Evolutionary conservation across 306 rosid species (phyloP).

Genomic region (Pueraria montana): DNA sequence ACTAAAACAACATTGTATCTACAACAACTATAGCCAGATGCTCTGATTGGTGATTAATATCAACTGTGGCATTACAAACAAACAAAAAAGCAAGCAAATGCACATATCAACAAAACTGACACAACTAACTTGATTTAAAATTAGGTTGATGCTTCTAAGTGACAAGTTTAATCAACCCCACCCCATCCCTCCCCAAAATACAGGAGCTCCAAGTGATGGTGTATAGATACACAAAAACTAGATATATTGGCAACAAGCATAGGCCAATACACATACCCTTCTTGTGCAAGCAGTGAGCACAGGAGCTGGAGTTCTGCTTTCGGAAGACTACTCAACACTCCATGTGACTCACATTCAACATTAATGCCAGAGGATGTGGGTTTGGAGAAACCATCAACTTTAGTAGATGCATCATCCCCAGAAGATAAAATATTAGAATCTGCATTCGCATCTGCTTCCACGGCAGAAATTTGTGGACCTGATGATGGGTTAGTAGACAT

Average conservation of each 20-base stretch:
- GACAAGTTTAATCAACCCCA: conserved; percentile 12
- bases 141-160: conserved; percentile 20
- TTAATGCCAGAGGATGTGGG: conserved; percentile 61
- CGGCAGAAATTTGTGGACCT: conserved; percentile 63
- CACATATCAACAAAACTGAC: conserved; percentile 26
- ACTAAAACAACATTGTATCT: conserved; percentile 8
- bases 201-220: conserved; percentile 34
- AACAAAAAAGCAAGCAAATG: not conserved
- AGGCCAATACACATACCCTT: conserved; percentile 77
- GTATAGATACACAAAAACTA: conserved; percentile 19
- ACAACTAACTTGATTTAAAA: conserved; percentile 15
- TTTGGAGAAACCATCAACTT: conserved; percentile 62
- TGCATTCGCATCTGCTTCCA: conserved; percentile 70
- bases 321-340: conserved; percentile 75
- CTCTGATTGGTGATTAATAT: conserved; percentile 24
- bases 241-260: conserved; percentile 19
- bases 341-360: conserved; percentile 62
- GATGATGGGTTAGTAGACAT: conserved; percentile 61
- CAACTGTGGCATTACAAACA: conserved; percentile 15
- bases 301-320: conserved; percentile 89
- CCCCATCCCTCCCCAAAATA: not conserved
- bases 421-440: conserved; percentile 69
- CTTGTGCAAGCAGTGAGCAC: conserved; percentile 95
- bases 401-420: conserved; percentile 56
- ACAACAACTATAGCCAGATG: conserved; percentile 13